These are phyloP conservation scores for Lachnellula hyalina DNA, from an alignment of 2,329 filamentous ascomycete species.

Conservation along the genomic window DNA sequence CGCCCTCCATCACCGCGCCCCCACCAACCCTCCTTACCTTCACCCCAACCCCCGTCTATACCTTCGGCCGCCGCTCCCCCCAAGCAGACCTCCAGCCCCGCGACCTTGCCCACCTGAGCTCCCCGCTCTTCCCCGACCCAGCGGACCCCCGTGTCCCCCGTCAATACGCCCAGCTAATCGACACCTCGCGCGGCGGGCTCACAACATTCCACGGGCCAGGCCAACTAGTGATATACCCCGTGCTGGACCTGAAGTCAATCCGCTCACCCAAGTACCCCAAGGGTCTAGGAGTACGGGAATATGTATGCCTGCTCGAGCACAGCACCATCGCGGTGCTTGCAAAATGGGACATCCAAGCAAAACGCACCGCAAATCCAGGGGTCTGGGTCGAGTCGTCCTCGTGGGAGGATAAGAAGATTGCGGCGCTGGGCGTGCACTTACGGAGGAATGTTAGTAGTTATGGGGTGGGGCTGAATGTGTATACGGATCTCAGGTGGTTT, in stretches of 20 bases:
- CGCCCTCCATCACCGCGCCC: conserved; percentile 38
- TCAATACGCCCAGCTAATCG: conserved; percentile 28
- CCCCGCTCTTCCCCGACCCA: conserved; percentile 10
- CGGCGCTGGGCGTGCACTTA: conserved; percentile 87
- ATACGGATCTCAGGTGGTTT: conserved; percentile 58
- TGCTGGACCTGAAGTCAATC: conserved; percentile 66
- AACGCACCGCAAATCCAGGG: conserved; percentile 70
- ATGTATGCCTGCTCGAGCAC: conserved; percentile 73
- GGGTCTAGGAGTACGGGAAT: conserved; percentile 62
- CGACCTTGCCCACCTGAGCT: conserved; percentile 41
- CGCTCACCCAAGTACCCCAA: conserved; percentile 3
- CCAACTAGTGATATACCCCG: conserved; percentile 86
- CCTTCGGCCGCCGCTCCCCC: conserved; percentile 69
- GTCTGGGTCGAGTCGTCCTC: conserved; percentile 59
- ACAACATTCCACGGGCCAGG: conserved; percentile 95
- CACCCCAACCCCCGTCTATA: conserved; percentile 78
- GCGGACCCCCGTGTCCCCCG: background rate
- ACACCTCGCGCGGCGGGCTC: conserved; percentile 68
- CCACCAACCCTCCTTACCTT: conserved; percentile 75
- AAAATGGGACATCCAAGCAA: conserved; percentile 54
- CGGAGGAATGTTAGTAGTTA: conserved; percentile 77
- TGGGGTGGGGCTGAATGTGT: conserved; percentile 77
- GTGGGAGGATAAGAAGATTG: conserved; percentile 62
- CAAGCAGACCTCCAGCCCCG: conserved; percentile 34
- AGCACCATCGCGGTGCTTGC: conserved; percentile 63